Evolutionary conservation across 345 rosid genomes (phyloP).

Genomic region (Eucalyptus sideroxylon): DNA sequence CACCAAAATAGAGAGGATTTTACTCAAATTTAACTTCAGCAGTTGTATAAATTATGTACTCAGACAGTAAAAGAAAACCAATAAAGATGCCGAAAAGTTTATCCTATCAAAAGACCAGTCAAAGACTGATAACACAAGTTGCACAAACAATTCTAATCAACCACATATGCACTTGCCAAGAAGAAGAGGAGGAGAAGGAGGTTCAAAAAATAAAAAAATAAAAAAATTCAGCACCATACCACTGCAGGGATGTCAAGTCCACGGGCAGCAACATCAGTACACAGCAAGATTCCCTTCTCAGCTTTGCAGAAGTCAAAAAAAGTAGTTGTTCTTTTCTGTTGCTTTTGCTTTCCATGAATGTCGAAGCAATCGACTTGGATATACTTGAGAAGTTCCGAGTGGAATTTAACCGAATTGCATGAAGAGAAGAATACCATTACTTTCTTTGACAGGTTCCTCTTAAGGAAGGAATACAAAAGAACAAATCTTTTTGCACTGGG

Average conservation of each 20-base stretch:
- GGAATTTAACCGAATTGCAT: conserved; percentile 90
- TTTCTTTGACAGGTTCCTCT: conserved; percentile 80
- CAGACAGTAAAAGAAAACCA: background rate
- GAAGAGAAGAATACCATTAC: conserved; percentile 99
- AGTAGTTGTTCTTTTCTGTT: conserved; percentile 82
- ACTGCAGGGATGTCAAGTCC: conserved; percentile 97
- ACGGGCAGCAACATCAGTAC: conserved; percentile 99
- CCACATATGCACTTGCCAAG: background rate
- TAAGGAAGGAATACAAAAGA: conserved; percentile 83
- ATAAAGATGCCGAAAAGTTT: background rate
- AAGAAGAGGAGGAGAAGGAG: background rate
- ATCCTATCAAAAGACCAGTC: background rate
- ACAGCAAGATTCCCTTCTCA: conserved; percentile 85
- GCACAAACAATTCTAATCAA: background rate
- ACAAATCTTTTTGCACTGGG: conserved; percentile 76
- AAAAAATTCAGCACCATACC: conserved; percentile 27
- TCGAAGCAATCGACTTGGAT: conserved; percentile 68
- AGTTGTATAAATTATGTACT: background rate
- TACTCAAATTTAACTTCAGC: background rate
- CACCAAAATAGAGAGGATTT: background rate
- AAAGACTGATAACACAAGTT: background rate
- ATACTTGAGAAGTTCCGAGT: conserved; percentile 75
- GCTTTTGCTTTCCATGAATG: conserved; percentile 94
- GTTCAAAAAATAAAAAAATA: too few relatives aligned
- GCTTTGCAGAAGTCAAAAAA: conserved; percentile 92